phyloP scores from a whole-genome alignment of 1,284 basidiomycete species.

The Cryptococcus sp. region DNA sequence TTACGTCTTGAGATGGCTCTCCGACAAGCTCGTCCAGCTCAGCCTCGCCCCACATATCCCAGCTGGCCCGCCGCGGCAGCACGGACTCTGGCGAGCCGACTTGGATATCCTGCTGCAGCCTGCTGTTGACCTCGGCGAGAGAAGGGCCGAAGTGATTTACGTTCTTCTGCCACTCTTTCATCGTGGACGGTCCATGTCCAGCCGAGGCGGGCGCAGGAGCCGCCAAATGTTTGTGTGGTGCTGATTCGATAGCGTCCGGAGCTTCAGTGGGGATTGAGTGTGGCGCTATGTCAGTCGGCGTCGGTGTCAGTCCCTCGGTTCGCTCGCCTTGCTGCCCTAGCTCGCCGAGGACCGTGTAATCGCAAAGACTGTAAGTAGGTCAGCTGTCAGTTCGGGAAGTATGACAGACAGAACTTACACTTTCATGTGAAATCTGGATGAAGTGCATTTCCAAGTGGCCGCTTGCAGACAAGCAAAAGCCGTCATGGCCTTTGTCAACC shows the following conservation, averaged over 20 bases:
- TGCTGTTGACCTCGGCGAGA: constrained; percentile 13
- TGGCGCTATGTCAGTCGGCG: not conserved
- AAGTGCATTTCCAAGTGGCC: constrained; percentile 55
- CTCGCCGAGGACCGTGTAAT: constrained; percentile 55
- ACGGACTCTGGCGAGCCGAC: not conserved
- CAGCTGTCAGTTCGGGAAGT: not conserved
- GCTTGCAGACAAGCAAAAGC: constrained; percentile 58
- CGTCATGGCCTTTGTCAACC: constrained; percentile 57
- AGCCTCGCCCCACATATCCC: constrained; percentile 23
- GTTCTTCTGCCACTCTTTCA: not conserved
- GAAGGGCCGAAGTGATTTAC: not conserved
- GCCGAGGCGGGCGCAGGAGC: not conserved
- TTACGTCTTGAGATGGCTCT: constrained; percentile 32
- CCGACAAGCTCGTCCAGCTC: constrained; percentile 42
- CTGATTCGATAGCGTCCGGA: not conserved
- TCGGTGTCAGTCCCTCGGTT: constrained; percentile 10
- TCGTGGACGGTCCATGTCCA: constrained; percentile 20
- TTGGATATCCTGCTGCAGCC: constrained; percentile 8
- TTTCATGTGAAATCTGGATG: constrained; percentile 48
- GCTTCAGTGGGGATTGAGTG: not conserved
- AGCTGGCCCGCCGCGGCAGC: not conserved
- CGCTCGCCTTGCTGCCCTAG: constrained; percentile 31
- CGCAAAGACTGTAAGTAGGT: constrained; percentile 47
- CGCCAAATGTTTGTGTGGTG: not conserved
- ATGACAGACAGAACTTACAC: constrained; percentile 42